Evolutionary conservation across 768 basidiomycete genomes (phyloP).

Genomic region (Coprinopsis sp.): DNA sequence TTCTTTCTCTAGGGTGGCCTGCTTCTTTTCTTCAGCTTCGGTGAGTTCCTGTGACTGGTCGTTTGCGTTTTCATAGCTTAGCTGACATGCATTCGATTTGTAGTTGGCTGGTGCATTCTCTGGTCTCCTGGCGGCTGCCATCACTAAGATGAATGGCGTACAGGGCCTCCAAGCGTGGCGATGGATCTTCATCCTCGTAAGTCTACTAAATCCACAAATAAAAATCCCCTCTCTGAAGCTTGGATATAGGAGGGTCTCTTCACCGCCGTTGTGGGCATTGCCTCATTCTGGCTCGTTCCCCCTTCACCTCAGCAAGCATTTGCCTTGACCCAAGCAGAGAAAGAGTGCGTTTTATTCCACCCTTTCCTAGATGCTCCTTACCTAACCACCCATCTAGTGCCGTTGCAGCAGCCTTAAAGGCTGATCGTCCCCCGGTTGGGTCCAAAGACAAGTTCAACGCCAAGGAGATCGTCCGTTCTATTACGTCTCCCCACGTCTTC

Average conservation of each 20-base stretch:
- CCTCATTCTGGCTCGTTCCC: slow-evolving; percentile 36
- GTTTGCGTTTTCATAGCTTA: background rate
- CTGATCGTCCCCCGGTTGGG: slow-evolving; percentile 28
- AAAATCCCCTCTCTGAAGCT: background rate
- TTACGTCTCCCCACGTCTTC: slow-evolving; percentile 31
- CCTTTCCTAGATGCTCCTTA: background rate
- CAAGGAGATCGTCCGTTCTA: slow-evolving; percentile 26
- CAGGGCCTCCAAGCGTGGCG: slow-evolving; percentile 50
- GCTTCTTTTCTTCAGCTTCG: slow-evolving; percentile 38
- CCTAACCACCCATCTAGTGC: slow-evolving; percentile 14
- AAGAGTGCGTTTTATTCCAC: slow-evolving; percentile 21
- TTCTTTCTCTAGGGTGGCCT: slow-evolving; percentile 33
- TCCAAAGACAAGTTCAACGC: slow-evolving; percentile 27
- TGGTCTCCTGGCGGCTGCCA: slow-evolving; percentile 58
- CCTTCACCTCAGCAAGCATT: slow-evolving; percentile 27
- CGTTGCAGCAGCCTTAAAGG: slow-evolving; percentile 27
- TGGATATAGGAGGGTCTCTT: slow-evolving; percentile 39
- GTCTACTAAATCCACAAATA: background rate
- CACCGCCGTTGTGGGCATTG: slow-evolving; percentile 42
- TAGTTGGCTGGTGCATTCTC: slow-evolving; percentile 56
- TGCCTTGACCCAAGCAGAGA: slow-evolving; percentile 27
- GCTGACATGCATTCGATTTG: background rate
- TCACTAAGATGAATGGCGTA: slow-evolving; percentile 51
- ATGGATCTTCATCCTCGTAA: slow-evolving; percentile 30
- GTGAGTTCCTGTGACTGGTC: slow-evolving; percentile 11